Evolutionary conservation across 2,329 filamentous ascomycete species (phyloP).

Genomic region (Verticillium dahliae): DNA sequence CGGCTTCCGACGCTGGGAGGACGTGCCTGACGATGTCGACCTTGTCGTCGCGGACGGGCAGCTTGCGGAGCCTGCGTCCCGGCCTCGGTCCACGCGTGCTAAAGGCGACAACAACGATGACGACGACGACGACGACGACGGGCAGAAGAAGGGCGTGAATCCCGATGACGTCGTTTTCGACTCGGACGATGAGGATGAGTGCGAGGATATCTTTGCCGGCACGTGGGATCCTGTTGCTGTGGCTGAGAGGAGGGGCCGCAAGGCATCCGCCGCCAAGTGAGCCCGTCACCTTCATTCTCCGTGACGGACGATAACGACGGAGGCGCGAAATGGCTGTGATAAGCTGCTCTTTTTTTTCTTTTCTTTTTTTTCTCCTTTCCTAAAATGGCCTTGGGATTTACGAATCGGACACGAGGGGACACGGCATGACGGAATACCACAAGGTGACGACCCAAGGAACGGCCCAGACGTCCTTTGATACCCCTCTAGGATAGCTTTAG

Average conservation of each 20-base stretch:
- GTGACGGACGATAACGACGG: too few relatives aligned
- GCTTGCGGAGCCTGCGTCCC: background rate
- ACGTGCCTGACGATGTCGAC: slow-evolving; percentile 31
- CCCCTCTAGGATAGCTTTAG: background rate
- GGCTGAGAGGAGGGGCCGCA: slow-evolving; percentile 36
- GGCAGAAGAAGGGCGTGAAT: slow-evolving; percentile 51
- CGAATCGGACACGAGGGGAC: background rate
- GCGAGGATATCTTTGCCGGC: slow-evolving; percentile 58
- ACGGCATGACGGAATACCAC: background rate
- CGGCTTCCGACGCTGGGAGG: slow-evolving; percentile 47
- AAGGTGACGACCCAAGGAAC: background rate
- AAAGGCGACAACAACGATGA: slow-evolving; percentile 4
- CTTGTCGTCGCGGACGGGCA: slow-evolving; percentile 4
- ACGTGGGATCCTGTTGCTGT: slow-evolving; percentile 51
- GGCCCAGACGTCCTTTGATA: background rate
- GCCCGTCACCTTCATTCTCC: too few relatives aligned
- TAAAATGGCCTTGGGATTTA: background rate
- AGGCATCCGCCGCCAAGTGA: slow-evolving; percentile 15
- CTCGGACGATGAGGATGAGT: slow-evolving; percentile 60
- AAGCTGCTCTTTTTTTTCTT: too few relatives aligned
- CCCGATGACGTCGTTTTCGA: slow-evolving; percentile 45
- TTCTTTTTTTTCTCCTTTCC: background rate
- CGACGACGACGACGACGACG: slow-evolving; percentile 48
- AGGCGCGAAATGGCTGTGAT: too few relatives aligned
- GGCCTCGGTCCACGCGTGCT: background rate